A percentile compares a stretch with the other conserved stretches of the same genome.
phyloP scores from a whole-genome alignment of 768 basidiomycete species.

The Mycena kentingensis region DNA sequence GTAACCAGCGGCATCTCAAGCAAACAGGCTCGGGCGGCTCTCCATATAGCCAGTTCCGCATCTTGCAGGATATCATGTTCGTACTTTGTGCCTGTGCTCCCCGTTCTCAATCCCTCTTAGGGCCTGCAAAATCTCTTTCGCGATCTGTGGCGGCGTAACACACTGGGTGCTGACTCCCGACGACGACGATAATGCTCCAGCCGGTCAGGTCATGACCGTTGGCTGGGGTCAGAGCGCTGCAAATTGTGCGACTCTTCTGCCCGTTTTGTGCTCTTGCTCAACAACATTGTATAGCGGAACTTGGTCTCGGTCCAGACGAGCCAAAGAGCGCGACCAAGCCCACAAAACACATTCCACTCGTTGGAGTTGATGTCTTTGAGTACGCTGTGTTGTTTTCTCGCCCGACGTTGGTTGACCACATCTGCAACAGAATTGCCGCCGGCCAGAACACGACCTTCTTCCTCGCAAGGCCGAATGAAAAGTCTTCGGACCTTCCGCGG shows the following conservation, averaged over 20 bases:
- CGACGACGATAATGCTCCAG: conserved; percentile 36
- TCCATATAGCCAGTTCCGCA: conserved; percentile 84
- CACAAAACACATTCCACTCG: conserved; percentile 65
- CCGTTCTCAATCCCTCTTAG: conserved; percentile 35
- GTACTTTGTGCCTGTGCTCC: conserved; percentile 22
- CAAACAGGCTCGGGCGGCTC: conserved; percentile 81
- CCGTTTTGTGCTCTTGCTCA: neutral
- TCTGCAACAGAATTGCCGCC: conserved; percentile 63
- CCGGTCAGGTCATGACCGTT: conserved; percentile 73
- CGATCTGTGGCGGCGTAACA: conserved; percentile 83
- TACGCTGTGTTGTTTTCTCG: conserved; percentile 35
- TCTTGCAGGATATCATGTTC: conserved; percentile 84
- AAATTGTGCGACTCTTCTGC: conserved; percentile 52
- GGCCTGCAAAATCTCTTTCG: conserved; percentile 75
- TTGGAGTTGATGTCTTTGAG: conserved; percentile 81
- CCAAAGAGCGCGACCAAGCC: conserved; percentile 89
- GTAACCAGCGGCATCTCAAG: neutral
- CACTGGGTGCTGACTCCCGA: conserved; percentile 84
- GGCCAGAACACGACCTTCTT: conserved; percentile 88
- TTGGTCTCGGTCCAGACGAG: conserved; percentile 77
- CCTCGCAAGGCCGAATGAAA: conserved; percentile 74
- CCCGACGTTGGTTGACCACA: neutral
- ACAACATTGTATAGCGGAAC: conserved; percentile 53
- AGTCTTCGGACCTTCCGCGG: conserved; percentile 75
- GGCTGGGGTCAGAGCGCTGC: conserved; percentile 85